A percentile compares a stretch with the other conserved stretches of the same genome.
Conservation (phyloP, 1,284 basidiomycete genomes). For the Xerocomus cyaneibrunnescens region DNA sequence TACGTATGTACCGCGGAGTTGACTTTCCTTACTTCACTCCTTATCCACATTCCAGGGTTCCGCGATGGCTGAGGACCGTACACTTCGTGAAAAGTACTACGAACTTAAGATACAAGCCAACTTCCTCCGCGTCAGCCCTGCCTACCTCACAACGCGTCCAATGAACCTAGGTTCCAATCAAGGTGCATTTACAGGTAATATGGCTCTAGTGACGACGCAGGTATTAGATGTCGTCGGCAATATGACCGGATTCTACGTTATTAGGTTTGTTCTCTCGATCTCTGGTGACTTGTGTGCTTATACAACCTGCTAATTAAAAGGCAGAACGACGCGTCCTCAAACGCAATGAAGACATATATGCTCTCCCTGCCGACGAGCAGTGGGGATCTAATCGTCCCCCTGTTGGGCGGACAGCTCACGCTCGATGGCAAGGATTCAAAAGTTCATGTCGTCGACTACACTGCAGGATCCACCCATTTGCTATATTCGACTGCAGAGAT, state of each 20-base stretch:
- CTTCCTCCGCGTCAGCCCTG: slow-evolving; percentile 47
- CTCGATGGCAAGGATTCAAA: slow-evolving; percentile 51
- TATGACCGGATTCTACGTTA: slow-evolving; percentile 46
- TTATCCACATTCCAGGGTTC: slow-evolving; percentile 37
- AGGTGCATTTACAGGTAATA: slow-evolving; percentile 46
- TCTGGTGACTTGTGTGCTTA: background rate
- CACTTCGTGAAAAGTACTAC: slow-evolving; percentile 50
- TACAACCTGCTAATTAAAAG: slow-evolving; percentile 16
- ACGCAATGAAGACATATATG: slow-evolving; percentile 14
- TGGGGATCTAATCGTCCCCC: slow-evolving; percentile 43
- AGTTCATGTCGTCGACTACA: slow-evolving; percentile 49
- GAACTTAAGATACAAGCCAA: slow-evolving; percentile 50
- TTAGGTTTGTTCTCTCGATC: slow-evolving; percentile 34
- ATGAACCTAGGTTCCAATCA: slow-evolving; percentile 40
- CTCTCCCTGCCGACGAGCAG: slow-evolving; percentile 44
- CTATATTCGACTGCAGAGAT: slow-evolving; percentile 53
- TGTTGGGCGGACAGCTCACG: slow-evolving; percentile 41
- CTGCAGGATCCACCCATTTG: slow-evolving; percentile 44
- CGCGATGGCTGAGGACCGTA: slow-evolving; percentile 49
- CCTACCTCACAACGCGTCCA: slow-evolving; percentile 46
- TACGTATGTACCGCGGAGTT: slow-evolving; percentile 35
- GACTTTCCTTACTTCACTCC: background rate
- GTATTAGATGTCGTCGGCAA: slow-evolving; percentile 46
- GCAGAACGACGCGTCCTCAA: slow-evolving; percentile 15
- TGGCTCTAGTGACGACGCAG: slow-evolving; percentile 47